phyloP scores from a whole-genome alignment of 805 yeast genomes.

The Wickerhamomyces rabaulensis region DNA sequence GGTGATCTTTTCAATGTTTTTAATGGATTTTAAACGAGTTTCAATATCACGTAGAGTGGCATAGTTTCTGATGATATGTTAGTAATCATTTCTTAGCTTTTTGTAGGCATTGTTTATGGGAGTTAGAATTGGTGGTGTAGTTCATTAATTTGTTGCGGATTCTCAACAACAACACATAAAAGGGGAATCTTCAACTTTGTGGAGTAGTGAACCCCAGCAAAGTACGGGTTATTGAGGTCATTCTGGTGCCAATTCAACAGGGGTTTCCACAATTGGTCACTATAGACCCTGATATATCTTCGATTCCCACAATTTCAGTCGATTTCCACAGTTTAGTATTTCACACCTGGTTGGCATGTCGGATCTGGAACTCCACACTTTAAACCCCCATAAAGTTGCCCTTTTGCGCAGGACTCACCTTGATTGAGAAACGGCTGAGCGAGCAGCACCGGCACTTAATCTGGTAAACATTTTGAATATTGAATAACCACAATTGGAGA shows the following conservation, averaged over 20 bases:
- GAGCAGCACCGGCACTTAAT: slow-evolving; percentile 27
- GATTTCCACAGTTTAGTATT: background rate
- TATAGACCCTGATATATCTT: no score
- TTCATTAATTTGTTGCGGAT: no score
- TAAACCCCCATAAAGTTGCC: background rate
- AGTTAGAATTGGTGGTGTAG: background rate
- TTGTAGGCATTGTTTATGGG: background rate
- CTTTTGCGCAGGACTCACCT: slow-evolving; percentile 17
- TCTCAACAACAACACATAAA: no score
- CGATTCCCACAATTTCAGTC: background rate
- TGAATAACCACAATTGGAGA: background rate
- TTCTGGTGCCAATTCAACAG: background rate
- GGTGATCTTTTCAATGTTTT: slow-evolving; percentile 98
- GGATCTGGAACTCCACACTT: background rate
- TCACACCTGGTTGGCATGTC: background rate
- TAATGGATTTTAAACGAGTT: slow-evolving; percentile 94
- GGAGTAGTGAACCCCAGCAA: background rate
- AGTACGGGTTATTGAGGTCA: background rate
- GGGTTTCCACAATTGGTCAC: background rate
- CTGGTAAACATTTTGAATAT: slow-evolving; percentile 23
- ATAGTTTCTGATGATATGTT: slow-evolving; percentile 58
- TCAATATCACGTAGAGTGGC: slow-evolving; percentile 99
- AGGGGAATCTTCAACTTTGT: background rate
- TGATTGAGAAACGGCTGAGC: slow-evolving; percentile 26
- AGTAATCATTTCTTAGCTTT: slow-evolving; percentile 6